phyloP scores from a whole-genome alignment of 345 rosid genomes.

The Lumnitzera racemosa region DNA sequence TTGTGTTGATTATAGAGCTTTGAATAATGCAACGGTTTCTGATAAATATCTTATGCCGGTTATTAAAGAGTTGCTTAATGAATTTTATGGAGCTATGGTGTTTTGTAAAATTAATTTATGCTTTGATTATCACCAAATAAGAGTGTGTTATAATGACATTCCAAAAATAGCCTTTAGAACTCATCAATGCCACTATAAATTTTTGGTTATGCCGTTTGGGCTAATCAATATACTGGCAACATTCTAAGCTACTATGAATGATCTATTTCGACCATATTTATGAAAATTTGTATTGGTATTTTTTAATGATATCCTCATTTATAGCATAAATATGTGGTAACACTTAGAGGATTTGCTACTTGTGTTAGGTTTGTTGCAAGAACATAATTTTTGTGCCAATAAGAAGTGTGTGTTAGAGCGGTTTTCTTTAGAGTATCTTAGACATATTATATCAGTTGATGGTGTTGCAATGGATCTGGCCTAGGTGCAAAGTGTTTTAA shows the following conservation, averaged over 20 bases:
- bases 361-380: no score
- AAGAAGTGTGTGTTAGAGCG: no score
- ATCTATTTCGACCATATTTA: background rate
- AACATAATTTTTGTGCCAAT: no score
- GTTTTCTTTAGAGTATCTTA: no score
- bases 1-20: background rate
- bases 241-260: background rate
- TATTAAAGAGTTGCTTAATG: conserved; percentile 1
- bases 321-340: no score
- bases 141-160: background rate
- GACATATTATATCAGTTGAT: no score
- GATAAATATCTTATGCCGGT: background rate
- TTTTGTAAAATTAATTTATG: background rate
- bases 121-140: background rate
- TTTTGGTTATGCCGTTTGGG: background rate
- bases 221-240: background rate
- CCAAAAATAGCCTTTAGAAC: background rate
- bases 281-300: background rate
- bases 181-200: conserved; percentile 1
- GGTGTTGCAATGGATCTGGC: no score
- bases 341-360: no score
- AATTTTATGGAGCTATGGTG: background rate
- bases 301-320: background rate
- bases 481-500: no score
- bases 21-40: background rate